Conservation (phyloP, 768 basidiomycete genomes). For the Trametopsis cervina region DNA sequence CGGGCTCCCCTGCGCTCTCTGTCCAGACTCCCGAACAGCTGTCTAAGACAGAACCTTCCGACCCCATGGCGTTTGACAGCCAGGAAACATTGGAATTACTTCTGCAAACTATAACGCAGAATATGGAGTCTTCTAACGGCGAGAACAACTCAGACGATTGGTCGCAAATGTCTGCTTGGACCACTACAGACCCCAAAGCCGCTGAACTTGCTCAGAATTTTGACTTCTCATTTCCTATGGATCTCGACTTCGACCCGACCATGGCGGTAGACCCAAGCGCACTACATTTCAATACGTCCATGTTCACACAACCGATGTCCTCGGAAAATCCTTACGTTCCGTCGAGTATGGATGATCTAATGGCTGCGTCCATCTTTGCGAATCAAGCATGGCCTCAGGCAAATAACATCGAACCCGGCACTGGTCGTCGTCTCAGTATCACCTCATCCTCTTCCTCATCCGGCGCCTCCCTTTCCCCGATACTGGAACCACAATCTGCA, state of each 20-base stretch:
- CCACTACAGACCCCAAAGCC: constrained; percentile 23
- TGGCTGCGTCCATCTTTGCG: constrained; percentile 10
- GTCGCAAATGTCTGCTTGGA: constrained; percentile 46
- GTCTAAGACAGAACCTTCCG: constrained; percentile 15
- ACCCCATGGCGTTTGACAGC: constrained; percentile 11
- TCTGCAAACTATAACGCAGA: constrained; percentile 23
- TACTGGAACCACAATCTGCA: constrained; percentile 34
- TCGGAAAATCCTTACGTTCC: constrained; percentile 12
- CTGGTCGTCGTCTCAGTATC: constrained; percentile 41
- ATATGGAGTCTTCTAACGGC: constrained; percentile 9
- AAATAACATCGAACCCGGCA: constrained; percentile 14
- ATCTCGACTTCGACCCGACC: constrained; percentile 54
- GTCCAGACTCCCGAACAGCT: constrained; percentile 9
- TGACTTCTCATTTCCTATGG: constrained; percentile 39
- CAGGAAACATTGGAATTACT: constrained; percentile 22
- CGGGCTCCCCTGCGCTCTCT: constrained; percentile 21
- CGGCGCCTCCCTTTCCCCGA: constrained; percentile 46
- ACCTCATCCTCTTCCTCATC: constrained; percentile 52
- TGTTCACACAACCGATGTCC: constrained; percentile 19
- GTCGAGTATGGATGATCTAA: constrained; percentile 3
- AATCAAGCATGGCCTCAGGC: constrained; percentile 12
- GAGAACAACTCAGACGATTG: constrained; percentile 40
- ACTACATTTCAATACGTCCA: constrained; percentile 42
- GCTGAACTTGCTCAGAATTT: constrained; percentile 34
- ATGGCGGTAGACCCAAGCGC: constrained; percentile 60